Evolutionary conservation across 1,284 basidiomycete genomes (phyloP).

Genomic region (Malassezia pachydermatis): DNA sequence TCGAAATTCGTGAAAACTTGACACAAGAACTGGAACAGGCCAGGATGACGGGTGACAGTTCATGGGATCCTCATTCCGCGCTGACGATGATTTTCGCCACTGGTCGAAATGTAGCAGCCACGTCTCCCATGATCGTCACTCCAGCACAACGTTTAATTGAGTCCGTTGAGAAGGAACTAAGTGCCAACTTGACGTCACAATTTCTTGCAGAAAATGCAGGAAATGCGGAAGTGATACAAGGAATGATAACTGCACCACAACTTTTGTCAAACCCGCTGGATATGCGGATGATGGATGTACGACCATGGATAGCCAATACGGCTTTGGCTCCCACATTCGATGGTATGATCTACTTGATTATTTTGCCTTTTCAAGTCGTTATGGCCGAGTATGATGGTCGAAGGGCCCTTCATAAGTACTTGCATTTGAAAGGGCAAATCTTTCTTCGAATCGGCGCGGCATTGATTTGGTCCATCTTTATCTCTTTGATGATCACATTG

Average conservation of each 20-base stretch:
- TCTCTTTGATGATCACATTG: constrained; percentile 37
- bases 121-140: constrained; percentile 23
- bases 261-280: constrained; percentile 55
- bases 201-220: constrained; percentile 20
- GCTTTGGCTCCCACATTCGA: constrained; percentile 64
- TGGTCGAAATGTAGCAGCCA: constrained; percentile 26
- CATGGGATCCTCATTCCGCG: constrained; percentile 26
- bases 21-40: constrained; percentile 26
- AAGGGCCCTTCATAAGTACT: constrained; percentile 24
- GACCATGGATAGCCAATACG: constrained; percentile 62
- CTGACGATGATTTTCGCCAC: constrained; percentile 28
- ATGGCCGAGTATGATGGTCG: constrained; percentile 31
- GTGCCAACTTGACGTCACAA: constrained; percentile 18
- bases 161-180: constrained; percentile 18
- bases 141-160: constrained; percentile 21
- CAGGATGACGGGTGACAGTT: constrained; percentile 27
- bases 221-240: constrained; percentile 30
- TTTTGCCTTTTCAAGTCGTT: constrained; percentile 50
- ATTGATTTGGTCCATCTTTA: constrained; percentile 25
- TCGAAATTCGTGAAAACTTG: constrained; percentile 27
- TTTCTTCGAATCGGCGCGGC: constrained; percentile 30
- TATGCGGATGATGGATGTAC: constrained; percentile 55
- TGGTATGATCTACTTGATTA: constrained; percentile 64
- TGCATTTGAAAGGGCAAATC: constrained; percentile 28
- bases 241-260: constrained; percentile 54